Percentiles rank a stretch among this genome's conserved stretches.
Evolutionary conservation across 768 basidiomycete species (phyloP).

Genomic region (Nidula microcarpa): DNA sequence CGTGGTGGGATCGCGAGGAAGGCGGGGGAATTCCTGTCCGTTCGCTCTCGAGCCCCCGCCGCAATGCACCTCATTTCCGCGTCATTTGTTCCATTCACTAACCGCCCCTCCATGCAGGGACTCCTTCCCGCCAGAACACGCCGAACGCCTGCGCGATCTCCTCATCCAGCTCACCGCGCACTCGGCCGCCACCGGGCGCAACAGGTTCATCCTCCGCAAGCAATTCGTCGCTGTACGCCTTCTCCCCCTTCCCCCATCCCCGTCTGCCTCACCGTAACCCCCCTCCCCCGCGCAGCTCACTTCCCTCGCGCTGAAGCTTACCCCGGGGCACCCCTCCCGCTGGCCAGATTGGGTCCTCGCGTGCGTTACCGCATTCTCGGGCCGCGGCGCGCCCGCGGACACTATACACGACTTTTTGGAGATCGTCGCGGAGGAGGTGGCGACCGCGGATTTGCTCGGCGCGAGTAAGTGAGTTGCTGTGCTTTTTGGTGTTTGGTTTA

Average conservation of each 20-base stretch:
- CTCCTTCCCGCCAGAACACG: constrained; percentile 63
- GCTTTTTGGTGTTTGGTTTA: background rate
- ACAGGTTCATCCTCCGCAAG: constrained; percentile 78
- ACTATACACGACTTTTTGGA: constrained; percentile 71
- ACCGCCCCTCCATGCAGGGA: constrained; percentile 45
- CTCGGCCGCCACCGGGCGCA: constrained; percentile 53
- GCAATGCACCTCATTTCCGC: background rate
- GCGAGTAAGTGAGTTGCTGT: constrained; percentile 58
- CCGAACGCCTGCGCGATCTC: constrained; percentile 55
- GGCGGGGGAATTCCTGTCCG: background rate
- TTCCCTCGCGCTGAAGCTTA: constrained; percentile 69
- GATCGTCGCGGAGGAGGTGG: constrained; percentile 83
- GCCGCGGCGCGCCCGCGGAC: constrained; percentile 54
- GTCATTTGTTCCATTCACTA: background rate
- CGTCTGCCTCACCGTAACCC: constrained; percentile 3
- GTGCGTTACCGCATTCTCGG: constrained; percentile 60
- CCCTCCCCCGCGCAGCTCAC: constrained; percentile 40
- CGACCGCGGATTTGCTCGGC: constrained; percentile 70
- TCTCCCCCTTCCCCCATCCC: constrained; percentile 4
- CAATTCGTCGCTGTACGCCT: constrained; percentile 78
- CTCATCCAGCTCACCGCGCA: constrained; percentile 69
- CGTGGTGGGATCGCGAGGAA: background rate
- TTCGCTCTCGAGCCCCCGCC: background rate
- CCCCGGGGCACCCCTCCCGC: constrained; percentile 49
- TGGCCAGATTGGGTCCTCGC: constrained; percentile 79